phyloP scores from a whole-genome alignment of 768 basidiomycete genomes.

The Collybia sp. region DNA sequence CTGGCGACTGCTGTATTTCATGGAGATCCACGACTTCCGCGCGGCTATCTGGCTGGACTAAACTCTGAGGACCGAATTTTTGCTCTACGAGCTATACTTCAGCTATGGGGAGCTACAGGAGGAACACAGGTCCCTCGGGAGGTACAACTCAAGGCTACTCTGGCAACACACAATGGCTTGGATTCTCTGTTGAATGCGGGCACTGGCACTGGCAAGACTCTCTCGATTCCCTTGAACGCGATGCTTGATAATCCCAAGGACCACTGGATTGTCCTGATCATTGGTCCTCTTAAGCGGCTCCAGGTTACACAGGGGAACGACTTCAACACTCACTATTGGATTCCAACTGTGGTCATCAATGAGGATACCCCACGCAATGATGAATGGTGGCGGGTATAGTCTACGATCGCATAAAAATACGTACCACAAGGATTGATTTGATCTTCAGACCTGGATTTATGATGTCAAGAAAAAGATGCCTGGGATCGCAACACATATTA shows the following conservation, averaged over 20 bases:
- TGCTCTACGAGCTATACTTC: not conserved
- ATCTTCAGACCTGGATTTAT: conserved; percentile 5
- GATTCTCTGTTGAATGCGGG: conserved; percentile 18
- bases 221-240: conserved; percentile 18
- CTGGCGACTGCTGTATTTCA: no score
- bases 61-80: not conserved
- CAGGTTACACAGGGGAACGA: conserved; percentile 10
- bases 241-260: conserved; percentile 13
- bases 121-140: conserved; percentile 14
- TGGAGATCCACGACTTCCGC: not conserved
- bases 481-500: conserved; percentile 7
- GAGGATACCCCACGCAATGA: conserved; percentile 15
- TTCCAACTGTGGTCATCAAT: conserved; percentile 16
- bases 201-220: conserved; percentile 23
- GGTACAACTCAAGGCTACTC: conserved; percentile 15
- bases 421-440: no score
- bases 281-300: conserved; percentile 18
- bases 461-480: not conserved
- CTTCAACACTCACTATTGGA: conserved; percentile 10
- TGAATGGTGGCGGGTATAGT: conserved; percentile 12
- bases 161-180: conserved; percentile 11
- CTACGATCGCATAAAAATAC: not conserved
- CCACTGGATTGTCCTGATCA: conserved; percentile 6
- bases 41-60: conserved; percentile 2
- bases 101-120: conserved; percentile 5